phyloP scores from a whole-genome alignment of 2,329 filamentous ascomycete genomes.

The Aspergillus clavatus region DNA sequence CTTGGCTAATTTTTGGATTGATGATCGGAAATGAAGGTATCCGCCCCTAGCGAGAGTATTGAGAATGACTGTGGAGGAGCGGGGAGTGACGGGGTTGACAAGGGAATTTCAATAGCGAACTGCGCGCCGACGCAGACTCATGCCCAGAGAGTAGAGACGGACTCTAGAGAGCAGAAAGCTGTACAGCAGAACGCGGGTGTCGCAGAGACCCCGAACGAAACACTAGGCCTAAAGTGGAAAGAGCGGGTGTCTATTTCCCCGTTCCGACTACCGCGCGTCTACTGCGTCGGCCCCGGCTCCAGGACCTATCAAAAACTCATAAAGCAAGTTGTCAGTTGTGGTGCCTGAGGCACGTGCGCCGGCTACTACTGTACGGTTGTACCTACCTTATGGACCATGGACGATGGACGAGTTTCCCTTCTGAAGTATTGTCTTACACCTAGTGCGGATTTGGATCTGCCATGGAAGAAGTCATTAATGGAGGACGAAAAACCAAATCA shows the following conservation, averaged over 20 bases:
- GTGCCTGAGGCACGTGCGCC: constrained; percentile 1
- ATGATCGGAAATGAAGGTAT: constrained; percentile 2
- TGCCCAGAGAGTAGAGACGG: constrained; percentile 26
- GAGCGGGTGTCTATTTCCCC: constrained; percentile 28
- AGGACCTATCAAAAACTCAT: constrained; percentile 1
- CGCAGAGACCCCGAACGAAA: constrained; percentile 36
- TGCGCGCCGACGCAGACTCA: constrained; percentile 28
- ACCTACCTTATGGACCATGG: no score
- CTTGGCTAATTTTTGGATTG: constrained; percentile 2
- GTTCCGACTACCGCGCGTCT: constrained; percentile 17
- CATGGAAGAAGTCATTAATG: no score
- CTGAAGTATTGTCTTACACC: no score
- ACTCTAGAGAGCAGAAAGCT: constrained; percentile 25
- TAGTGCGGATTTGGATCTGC: no score
- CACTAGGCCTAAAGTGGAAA: constrained; percentile 32
- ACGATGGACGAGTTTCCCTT: no score
- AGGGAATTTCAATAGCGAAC: constrained; percentile 13
- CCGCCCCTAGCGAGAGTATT: constrained; percentile 4
- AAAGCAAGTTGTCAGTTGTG: background rate
- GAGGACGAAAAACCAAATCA: background rate
- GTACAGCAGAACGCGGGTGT: constrained; percentile 32
- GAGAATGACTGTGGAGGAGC: constrained; percentile 12
- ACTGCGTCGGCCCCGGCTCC: background rate
- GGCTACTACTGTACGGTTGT: background rate
- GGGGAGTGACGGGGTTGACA: constrained; percentile 14